These are phyloP conservation scores for Fraxinus ornus DNA, from an alignment of 305 asterid genomes.

Conservation along the genomic window DNA sequence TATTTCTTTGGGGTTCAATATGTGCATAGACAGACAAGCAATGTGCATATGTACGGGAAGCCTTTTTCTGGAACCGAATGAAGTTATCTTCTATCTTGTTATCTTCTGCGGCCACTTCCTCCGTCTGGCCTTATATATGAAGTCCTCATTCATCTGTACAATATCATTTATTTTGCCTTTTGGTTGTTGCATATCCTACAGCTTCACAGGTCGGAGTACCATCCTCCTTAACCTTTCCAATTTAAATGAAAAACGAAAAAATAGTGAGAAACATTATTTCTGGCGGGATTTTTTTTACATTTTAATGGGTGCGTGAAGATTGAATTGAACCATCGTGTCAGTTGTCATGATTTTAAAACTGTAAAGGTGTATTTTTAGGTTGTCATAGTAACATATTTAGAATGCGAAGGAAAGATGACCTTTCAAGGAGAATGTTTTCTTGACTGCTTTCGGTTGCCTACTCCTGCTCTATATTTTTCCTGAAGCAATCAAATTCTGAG, in stretches of 20 bases:
- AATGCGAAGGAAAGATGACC: constrained; percentile 4
- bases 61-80: neutral
- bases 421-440: constrained; percentile 8
- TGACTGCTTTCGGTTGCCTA: neutral
- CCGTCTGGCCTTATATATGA: neutral
- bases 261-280: neutral
- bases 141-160: neutral
- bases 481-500: constrained; percentile 3
- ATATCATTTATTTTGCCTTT: neutral
- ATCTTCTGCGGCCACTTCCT: neutral
- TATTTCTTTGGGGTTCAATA: neutral
- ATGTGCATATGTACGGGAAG: neutral
- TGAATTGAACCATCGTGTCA: neutral
- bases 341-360: neutral
- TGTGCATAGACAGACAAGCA: neutral
- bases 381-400: neutral
- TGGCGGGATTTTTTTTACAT: neutral
- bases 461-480: neutral
- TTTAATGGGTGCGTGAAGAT: neutral
- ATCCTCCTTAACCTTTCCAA: neutral
- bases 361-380: neutral
- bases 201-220: neutral
- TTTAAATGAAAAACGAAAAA: neutral
- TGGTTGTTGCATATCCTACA: neutral
- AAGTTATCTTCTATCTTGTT: neutral